A percentile compares a stretch with the other conserved stretches of the same genome.
Evolutionary conservation across 257 asterid species (phyloP).

Genomic region (Solanum piurae): DNA sequence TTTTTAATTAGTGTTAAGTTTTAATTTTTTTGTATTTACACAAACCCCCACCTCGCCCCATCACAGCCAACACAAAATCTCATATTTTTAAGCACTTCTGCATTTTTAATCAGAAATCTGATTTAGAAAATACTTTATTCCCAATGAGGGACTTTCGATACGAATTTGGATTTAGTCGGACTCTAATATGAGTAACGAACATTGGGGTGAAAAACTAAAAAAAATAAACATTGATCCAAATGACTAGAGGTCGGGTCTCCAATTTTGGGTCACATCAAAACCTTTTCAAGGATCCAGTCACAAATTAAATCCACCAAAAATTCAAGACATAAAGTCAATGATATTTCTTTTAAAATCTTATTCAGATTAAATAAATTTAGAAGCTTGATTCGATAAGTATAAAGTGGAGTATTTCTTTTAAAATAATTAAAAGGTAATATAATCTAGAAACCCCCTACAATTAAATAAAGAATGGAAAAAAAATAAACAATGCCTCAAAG

Average conservation of each 20-base stretch:
- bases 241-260: neutral
- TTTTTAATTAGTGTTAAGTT: neutral
- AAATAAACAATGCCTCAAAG: neutral
- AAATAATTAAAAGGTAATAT: neutral
- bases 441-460: neutral
- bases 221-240: too few species aligned
- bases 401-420: neutral
- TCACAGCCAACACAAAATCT: neutral
- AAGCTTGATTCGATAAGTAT: neutral
- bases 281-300: neutral
- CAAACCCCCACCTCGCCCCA: neutral
- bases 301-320: neutral
- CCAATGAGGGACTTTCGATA: fast-evolving
- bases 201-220: fast-evolving
- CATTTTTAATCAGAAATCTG: neutral
- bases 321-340: neutral
- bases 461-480: neutral
- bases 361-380: neutral
- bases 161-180: too few species aligned
- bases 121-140: neutral
- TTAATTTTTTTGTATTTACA: neutral
- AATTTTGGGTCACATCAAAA: neutral
- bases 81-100: neutral
- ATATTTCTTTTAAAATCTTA: neutral
- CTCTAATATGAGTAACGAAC: neutral